A percentile compares a stretch with the other conserved stretches of the same genome.
These are phyloP conservation scores for Alternaria angustiovoidea DNA, from an alignment of 2,329 filamentous ascomycete genomes.

Conservation along the genomic window DNA sequence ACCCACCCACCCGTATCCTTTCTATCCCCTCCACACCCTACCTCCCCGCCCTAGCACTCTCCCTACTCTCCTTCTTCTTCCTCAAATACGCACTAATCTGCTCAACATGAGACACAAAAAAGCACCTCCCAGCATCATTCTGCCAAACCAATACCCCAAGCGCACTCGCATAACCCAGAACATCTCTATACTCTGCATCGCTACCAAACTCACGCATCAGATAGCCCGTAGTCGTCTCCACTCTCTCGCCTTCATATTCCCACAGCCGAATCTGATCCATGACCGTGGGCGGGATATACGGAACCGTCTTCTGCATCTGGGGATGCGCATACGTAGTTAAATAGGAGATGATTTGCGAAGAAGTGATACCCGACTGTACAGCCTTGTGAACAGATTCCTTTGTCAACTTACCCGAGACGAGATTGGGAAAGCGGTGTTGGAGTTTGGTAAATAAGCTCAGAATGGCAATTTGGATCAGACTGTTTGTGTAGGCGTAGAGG, in stretches of 20 bases:
- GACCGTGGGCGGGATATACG: constrained; percentile 90
- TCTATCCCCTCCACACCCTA: neutral
- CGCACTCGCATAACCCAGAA: constrained; percentile 81
- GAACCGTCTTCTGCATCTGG: constrained; percentile 80
- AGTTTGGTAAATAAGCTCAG: constrained; percentile 89
- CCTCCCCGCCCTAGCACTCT: constrained; percentile 9
- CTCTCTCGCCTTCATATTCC: constrained; percentile 96
- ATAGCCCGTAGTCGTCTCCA: constrained; percentile 84
- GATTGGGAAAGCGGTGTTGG: constrained; percentile 89
- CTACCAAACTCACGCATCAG: constrained; percentile 88
- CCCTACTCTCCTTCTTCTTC: constrained; percentile 47
- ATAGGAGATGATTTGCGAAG: constrained; percentile 94
- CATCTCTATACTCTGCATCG: constrained; percentile 72
- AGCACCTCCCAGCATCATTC: constrained; percentile 79
- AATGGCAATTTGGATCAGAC: constrained; percentile 92
- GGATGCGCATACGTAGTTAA: constrained; percentile 92
- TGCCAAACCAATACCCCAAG: constrained; percentile 91
- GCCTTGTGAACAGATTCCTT: constrained; percentile 87
- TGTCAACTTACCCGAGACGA: constrained; percentile 90
- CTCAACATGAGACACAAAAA: constrained; percentile 92
- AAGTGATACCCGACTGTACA: constrained; percentile 89
- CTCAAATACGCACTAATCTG: constrained; percentile 84
- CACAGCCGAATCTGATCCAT: constrained; percentile 97
- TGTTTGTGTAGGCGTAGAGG: constrained; percentile 94
- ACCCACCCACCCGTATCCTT: neutral